Percentiles rank a stretch among this genome's conserved stretches.
Conservation (phyloP, 768 basidiomycete genomes). For the Paxillus ammoniavirescens region DNA sequence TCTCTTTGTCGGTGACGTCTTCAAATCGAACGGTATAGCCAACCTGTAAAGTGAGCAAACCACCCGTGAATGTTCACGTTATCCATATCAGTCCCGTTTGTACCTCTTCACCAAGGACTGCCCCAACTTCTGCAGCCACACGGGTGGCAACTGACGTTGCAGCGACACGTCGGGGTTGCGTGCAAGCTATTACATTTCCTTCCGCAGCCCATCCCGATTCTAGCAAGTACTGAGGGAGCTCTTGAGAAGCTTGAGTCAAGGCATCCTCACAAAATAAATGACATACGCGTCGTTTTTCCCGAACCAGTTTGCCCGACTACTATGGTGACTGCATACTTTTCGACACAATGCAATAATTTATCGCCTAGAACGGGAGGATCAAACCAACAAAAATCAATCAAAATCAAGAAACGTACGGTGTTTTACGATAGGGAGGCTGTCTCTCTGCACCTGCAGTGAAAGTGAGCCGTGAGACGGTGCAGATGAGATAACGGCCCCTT, state of each 20-base stretch:
- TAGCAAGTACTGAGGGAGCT: constrained; percentile 91
- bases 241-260: constrained; percentile 38
- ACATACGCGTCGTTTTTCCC: constrained; percentile 95
- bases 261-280: not conserved
- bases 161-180: constrained; percentile 89
- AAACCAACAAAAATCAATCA: not conserved
- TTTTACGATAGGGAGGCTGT: constrained; percentile 85
- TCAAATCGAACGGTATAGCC: constrained; percentile 98
- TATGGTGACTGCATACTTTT: constrained; percentile 80
- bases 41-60: constrained; percentile 53
- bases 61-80: not conserved
- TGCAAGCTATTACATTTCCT: constrained; percentile 86
- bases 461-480: constrained; percentile 53
- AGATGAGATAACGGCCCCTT: constrained; percentile 69
- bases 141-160: constrained; percentile 92
- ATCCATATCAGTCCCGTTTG: not conserved
- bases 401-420: constrained; percentile 55
- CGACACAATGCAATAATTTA: constrained; percentile 78
- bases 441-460: constrained; percentile 73
- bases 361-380: constrained; percentile 48
- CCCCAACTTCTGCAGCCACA: constrained; percentile 91
- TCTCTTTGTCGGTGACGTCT: constrained; percentile 80
- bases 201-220: constrained; percentile 91
- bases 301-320: constrained; percentile 96
- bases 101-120: constrained; percentile 86